Base-by-base conservation (phyloP, 345 rosid species). In the Atalantia buxifolia region DNA sequence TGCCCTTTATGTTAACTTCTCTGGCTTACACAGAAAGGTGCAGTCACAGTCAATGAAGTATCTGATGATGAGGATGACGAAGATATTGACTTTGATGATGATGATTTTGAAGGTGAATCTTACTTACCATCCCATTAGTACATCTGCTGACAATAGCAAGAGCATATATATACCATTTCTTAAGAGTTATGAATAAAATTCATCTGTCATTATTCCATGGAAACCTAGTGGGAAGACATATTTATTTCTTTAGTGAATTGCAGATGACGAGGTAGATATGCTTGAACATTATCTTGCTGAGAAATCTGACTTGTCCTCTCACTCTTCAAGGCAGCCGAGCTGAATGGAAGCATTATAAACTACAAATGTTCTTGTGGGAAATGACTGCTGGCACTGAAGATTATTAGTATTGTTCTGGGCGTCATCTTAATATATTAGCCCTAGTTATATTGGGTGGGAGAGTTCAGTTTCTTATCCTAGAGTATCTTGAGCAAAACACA, bases 211-310 rank as follows among this genome's bases (percentile, higher is more conserved):
- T 67, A 59, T 71, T 59, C 40, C 18, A 21, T 13, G 66, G 35
- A 25, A 33, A 8, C 60, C 40, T 40, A 59, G 36, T 45, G 24
- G 61, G 60, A 24, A 59, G 72, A 42, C 59, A 67, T 28, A 35
- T 36, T 31, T 14, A 12, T 72, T 22, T 67, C 56, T 60, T 36
- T 79, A 61, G 8, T 62, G 7, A 57, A 57, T 62, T 76, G 81
- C 89, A 90, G 99, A 91, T 81, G 99, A 93, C 7, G 98, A 95
- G 85, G 94, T 91, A 72, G 99, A 92, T 80, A 93, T 95, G 97
- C 90, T 95, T 30, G 96, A 94, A 90, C 99, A 92, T 81, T 93
- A 92, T 81, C 86, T 94, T 80, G 97, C 97, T 0, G 97, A 93
- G 91, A 95, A 95, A 83, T 85, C 93, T 42, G 96, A 92, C 78